phyloP scores from a whole-genome alignment of 2,329 filamentous ascomycete species.

The Cladosporium sp. region DNA sequence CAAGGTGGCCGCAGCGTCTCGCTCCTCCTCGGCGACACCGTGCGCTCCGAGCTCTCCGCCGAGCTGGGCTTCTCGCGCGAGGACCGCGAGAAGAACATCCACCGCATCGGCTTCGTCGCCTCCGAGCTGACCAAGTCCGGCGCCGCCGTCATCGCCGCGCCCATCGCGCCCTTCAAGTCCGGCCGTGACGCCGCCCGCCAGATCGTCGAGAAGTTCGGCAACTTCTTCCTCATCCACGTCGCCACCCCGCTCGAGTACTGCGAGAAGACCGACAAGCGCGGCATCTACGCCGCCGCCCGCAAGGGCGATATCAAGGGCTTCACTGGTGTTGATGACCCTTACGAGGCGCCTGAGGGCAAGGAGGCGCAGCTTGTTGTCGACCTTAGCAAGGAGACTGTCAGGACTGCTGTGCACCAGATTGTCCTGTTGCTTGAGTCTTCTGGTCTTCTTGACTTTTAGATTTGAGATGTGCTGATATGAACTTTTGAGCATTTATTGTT shows the following conservation, averaged over 20 bases:
- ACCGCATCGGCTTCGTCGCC: constrained; percentile 93
- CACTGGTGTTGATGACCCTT: constrained; percentile 96
- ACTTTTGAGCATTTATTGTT: neutral
- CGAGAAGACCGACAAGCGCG: constrained; percentile 92
- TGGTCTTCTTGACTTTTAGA: constrained; percentile 70
- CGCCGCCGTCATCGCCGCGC: constrained; percentile 91
- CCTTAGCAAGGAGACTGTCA: constrained; percentile 79
- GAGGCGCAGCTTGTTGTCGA: constrained; percentile 86
- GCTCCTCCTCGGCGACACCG: constrained; percentile 91
- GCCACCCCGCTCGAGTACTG: constrained; percentile 88
- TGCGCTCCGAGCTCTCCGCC: constrained; percentile 86
- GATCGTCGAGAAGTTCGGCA: constrained; percentile 81
- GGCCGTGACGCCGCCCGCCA: constrained; percentile 77
- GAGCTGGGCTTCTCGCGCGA: constrained; percentile 93
- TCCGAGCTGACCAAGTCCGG: constrained; percentile 91
- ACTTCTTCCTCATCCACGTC: constrained; percentile 94
- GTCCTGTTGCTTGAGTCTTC: constrained; percentile 86
- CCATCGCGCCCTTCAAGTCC: constrained; percentile 88
- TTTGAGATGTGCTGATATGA: neutral
- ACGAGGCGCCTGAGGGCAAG: constrained; percentile 78
- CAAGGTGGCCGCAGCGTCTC: constrained; percentile 94
- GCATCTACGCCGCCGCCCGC: constrained; percentile 82
- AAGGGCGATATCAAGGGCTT: constrained; percentile 95
- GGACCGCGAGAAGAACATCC: constrained; percentile 93
- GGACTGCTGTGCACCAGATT: constrained; percentile 96